phyloP scores from a whole-genome alignment of 805 yeast species.

The Wickerhamomyces hampshirensis region DNA sequence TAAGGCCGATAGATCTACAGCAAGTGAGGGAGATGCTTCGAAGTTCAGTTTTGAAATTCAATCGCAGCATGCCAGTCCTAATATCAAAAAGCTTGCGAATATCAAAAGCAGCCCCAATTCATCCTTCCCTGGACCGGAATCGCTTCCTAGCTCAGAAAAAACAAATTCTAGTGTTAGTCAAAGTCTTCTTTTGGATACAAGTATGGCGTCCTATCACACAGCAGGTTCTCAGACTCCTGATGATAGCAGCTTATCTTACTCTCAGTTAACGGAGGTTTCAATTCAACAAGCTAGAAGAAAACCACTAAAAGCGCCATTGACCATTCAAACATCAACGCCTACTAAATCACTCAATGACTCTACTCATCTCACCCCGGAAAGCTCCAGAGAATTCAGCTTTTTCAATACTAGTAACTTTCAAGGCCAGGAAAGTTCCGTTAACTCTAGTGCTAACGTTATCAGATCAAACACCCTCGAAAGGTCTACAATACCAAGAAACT shows the following conservation, averaged over 20 bases:
- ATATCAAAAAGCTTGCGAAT: not conserved
- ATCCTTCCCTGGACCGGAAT: not conserved
- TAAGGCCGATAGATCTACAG: slow-evolving; percentile 4
- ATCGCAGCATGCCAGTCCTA: slow-evolving; percentile 2
- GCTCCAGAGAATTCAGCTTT: slow-evolving; percentile 22
- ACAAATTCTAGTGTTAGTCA: not conserved
- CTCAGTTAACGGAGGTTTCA: slow-evolving; percentile 21
- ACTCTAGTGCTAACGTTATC: slow-evolving; percentile 2
- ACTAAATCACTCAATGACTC: slow-evolving; percentile 1
- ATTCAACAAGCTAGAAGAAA: no score
- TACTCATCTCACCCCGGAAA: slow-evolving; percentile 6
- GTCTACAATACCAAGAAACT: slow-evolving; percentile 3
- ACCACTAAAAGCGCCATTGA: slow-evolving; percentile 8
- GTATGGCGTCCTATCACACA: slow-evolving; percentile 16
- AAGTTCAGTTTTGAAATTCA: slow-evolving; percentile 16
- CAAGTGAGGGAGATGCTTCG: slow-evolving; percentile 13
- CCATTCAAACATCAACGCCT: slow-evolving; percentile 14
- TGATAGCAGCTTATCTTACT: slow-evolving; percentile 7
- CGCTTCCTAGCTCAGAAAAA: slow-evolving; percentile 1
- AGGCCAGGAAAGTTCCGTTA: slow-evolving; percentile 7
- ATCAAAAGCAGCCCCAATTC: not conserved
- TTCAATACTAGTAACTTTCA: slow-evolving; percentile 17
- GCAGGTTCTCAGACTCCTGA: slow-evolving; percentile 13
- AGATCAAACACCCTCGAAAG: slow-evolving; percentile 8
- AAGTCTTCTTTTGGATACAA: not conserved